Evolutionary conservation across 1,284 basidiomycete species (phyloP).

Genomic region (Leccinum insigne): DNA sequence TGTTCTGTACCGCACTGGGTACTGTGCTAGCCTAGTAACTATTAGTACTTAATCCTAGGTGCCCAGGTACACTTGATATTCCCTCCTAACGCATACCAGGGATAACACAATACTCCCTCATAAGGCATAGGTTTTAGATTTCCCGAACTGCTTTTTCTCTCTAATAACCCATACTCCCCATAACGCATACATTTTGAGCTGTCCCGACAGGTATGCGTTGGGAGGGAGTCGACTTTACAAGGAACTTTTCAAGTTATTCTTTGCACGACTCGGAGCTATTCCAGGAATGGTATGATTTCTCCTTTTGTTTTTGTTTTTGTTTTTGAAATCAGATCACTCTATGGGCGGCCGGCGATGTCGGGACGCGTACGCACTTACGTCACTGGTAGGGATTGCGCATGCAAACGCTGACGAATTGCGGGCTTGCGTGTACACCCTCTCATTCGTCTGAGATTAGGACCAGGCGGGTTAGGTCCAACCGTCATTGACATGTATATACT

Average conservation of each 20-base stretch:
- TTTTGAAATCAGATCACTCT: background rate
- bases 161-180: no score
- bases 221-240: background rate
- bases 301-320: background rate
- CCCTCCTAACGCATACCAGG: no score
- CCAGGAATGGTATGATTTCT: background rate
- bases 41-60: background rate
- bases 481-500: background rate
- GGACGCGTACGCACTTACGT: background rate
- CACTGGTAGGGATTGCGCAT: background rate
- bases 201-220: no score
- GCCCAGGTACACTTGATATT: background rate
- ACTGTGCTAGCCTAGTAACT: background rate
- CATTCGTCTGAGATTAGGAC: background rate
- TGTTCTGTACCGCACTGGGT: background rate
- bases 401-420: background rate
- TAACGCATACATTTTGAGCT: no score
- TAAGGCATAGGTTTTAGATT: no score
- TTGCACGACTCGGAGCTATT: background rate
- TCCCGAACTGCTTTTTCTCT: no score
- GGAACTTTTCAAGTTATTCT: background rate
- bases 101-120: no score
- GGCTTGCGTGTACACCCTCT: background rate
- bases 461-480: background rate
- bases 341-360: background rate